A percentile compares a stretch with the other conserved stretches of the same genome.
These are phyloP conservation scores for Yamadazyma endophytica DNA, from an alignment of 805 yeast genomes.

Conservation along the genomic window DNA sequence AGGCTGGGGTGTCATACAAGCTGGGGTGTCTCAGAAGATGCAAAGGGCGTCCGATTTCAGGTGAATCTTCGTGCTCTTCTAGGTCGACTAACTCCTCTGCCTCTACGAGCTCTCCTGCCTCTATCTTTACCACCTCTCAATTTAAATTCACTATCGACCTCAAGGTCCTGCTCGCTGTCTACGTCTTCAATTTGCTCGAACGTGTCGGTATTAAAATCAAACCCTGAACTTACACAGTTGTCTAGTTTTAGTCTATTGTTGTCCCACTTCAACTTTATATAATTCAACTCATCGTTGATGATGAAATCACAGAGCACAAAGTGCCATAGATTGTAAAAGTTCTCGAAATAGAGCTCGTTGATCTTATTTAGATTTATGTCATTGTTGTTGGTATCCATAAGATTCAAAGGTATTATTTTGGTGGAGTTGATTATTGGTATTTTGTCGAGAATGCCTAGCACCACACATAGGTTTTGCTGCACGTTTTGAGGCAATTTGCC, in stretches of 20 bases:
- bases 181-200: constrained; percentile 9
- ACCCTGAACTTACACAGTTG: constrained; percentile 53
- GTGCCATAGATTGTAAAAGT: constrained; percentile 76
- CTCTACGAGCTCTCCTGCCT: constrained; percentile 13
- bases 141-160: constrained; percentile 4
- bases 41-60: too few species aligned
- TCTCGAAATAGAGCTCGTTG: constrained; percentile 58
- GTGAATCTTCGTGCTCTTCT: constrained; percentile 7
- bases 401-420: constrained; percentile 39
- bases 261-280: constrained; percentile 44
- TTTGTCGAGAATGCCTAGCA: constrained; percentile 58
- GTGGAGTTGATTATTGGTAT: constrained; percentile 47
- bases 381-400: constrained; percentile 21
- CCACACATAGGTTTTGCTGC: constrained; percentile 47
- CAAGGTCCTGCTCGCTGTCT: constrained; percentile 9
- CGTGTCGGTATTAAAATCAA: constrained; percentile 51
- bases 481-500: constrained; percentile 30
- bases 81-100: constrained; percentile 12
- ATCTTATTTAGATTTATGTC: constrained; percentile 23
- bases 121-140: constrained; percentile 13
- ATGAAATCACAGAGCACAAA: constrained; percentile 61
- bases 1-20: too few species aligned
- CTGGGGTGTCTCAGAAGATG: too few species aligned
- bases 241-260: constrained; percentile 48
- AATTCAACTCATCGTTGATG: constrained; percentile 12